Evolutionary conservation across 331 rosid species (phyloP), one percentile per base, ranked within the genome.

Genomic region (Dryas integrifolia): DNA sequence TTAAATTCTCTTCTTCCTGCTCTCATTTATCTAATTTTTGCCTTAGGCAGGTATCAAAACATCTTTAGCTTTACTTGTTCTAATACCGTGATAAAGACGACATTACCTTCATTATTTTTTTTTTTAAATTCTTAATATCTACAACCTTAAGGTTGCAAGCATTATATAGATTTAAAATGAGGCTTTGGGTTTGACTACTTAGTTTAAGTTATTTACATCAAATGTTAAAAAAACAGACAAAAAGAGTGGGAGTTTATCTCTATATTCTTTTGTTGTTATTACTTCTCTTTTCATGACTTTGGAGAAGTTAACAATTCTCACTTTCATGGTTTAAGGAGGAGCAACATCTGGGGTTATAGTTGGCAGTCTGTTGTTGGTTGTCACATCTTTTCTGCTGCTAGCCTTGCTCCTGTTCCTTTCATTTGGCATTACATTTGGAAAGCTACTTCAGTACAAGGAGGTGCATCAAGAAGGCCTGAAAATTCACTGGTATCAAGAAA

Each of bases 371-470:
- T 81, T 94, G 70, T 67, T 94, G 70, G 72, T 81, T 49, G 67
- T 76, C 35, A 86, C 78, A 68, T 69, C 76, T 1, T 45, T 71
- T 73, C 77, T 84, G 71, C 89, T 94, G 84, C 82, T 91, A 18
- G 77, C 80, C 26, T 85, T 91, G 86, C 77, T 94, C 83, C 18
- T 91, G 79, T 91, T 94, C 88, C 91, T 91, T 76, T 91, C 96
- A 0, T 18, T 85, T 55, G 98, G 98, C 46, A 94, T 94, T 52
- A 91, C 98, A 21, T 88, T 86, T 26, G 98, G 92, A 48, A 88
- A 85, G 75, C 87, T 91, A 43, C 96, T 91, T 85, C 97, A 89
- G 67, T 94, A 94, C 87, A 94, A 91, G 81, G 98, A 94, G 88
- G 92, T 93, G 53, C 98, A 93, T 73, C 87, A 65, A 76, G 97